These are phyloP conservation scores for Vigna reflexopilosa DNA, from an alignment of 306 rosid species.

Conservation along the genomic window DNA sequence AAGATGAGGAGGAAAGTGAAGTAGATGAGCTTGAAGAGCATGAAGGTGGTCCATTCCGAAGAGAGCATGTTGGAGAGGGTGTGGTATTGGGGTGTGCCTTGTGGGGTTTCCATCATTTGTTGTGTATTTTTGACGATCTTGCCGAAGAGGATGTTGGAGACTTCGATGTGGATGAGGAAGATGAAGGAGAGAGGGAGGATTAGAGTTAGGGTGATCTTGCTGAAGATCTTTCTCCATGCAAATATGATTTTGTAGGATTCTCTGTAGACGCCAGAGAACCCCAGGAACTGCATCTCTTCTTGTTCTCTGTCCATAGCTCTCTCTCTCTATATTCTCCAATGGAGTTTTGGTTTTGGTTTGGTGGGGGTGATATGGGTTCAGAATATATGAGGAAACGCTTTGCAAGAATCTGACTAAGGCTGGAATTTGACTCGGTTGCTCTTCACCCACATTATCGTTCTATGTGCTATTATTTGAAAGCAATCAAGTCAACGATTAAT, in stretches of 20 bases:
- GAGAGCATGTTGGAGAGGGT: constrained; percentile 44
- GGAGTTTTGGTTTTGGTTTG: background rate
- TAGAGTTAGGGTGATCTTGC: constrained; percentile 62
- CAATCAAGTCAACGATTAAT: background rate
- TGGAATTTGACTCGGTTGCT: constrained; percentile 13
- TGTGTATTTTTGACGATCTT: constrained; percentile 44
- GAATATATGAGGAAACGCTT: background rate
- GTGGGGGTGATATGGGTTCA: background rate
- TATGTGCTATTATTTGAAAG: background rate
- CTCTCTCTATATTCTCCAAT: background rate
- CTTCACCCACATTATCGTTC: background rate
- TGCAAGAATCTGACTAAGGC: background rate
- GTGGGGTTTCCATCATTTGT: constrained; percentile 14
- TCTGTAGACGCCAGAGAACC: constrained; percentile 56
- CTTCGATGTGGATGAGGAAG: constrained; percentile 55
- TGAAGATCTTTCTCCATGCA: constrained; percentile 63
- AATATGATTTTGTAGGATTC: constrained; percentile 62
- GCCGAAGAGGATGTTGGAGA: constrained; percentile 53
- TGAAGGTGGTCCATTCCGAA: constrained; percentile 51
- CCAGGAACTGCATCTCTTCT: constrained; percentile 72
- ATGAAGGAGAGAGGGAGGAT: constrained; percentile 76
- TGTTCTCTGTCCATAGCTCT: constrained; percentile 68
- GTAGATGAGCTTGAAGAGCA: constrained; percentile 55
- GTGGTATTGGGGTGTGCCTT: constrained; percentile 41
- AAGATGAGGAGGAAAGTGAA: constrained; percentile 34